Evolutionary conservation across 345 rosid species (phyloP).

Genomic region (Citrus maxima): DNA sequence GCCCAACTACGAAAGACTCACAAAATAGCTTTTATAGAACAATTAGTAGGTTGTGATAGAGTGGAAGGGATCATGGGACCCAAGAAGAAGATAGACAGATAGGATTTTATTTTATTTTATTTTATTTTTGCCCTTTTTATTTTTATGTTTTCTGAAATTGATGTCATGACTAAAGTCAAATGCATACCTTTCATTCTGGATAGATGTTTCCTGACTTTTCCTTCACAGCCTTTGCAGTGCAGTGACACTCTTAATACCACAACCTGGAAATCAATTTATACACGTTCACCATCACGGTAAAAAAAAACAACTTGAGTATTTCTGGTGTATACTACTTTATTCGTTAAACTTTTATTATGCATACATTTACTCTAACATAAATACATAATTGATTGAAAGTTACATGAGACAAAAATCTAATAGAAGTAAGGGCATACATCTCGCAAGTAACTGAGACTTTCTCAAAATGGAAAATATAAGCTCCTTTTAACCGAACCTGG

Average conservation of each 20-base stretch:
- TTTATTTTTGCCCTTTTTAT: neutral
- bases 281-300: neutral
- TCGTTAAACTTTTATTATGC: too few relatives aligned
- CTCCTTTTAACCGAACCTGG: slow-evolving; percentile 38
- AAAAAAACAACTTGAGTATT: too few relatives aligned
- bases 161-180: neutral
- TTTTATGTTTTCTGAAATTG: neutral
- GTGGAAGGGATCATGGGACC: neutral
- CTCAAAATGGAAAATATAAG: too few relatives aligned
- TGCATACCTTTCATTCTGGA: slow-evolving; percentile 80
- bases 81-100: neutral
- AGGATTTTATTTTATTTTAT: neutral
- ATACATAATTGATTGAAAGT: too few relatives aligned
- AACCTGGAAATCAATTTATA: slow-evolving; percentile 37
- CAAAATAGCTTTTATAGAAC: neutral
- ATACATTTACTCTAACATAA: too few relatives aligned
- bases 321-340: too few relatives aligned
- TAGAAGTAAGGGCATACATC: too few relatives aligned
- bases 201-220: slow-evolving; percentile 83
- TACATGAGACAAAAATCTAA: too few relatives aligned
- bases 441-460: too few relatives aligned
- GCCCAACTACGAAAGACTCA: neutral
- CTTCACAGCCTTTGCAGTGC: slow-evolving; percentile 91
- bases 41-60: too few relatives aligned
- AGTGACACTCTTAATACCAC: slow-evolving; percentile 89